Conservation (phyloP, 805 yeast genomes). For the Torulaspora delbrueckii region DNA sequence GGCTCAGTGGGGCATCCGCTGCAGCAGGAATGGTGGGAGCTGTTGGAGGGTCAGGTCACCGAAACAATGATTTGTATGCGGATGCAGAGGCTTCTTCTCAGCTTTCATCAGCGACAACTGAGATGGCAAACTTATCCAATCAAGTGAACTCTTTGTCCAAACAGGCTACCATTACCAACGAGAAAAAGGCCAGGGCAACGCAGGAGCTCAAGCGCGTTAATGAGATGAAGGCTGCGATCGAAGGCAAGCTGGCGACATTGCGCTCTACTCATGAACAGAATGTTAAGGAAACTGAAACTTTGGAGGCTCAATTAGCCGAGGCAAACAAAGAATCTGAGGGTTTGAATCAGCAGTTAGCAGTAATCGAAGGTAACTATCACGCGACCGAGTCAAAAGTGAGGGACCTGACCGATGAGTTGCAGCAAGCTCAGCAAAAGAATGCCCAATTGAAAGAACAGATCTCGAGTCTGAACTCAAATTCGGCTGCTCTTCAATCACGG, state of each 20-base stretch:
- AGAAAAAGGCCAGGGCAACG: constrained; percentile 68
- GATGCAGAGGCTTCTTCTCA: constrained; percentile 59
- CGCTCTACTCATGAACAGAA: constrained; percentile 74
- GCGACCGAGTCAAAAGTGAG: constrained; percentile 62
- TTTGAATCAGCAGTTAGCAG: constrained; percentile 63
- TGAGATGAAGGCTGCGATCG: constrained; percentile 64
- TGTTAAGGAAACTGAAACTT: constrained; percentile 65
- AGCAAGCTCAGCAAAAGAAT: constrained; percentile 65
- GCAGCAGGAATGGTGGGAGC: constrained; percentile 19
- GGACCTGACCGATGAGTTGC: constrained; percentile 54
- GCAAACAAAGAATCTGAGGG: constrained; percentile 65
- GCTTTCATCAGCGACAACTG: constrained; percentile 74
- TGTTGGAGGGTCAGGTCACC: constrained; percentile 20
- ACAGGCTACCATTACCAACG: constrained; percentile 67
- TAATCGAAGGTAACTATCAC: constrained; percentile 74
- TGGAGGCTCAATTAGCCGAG: constrained; percentile 55
- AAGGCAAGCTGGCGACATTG: constrained; percentile 60
- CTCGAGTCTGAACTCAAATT: constrained; percentile 61
- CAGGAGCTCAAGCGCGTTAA: constrained; percentile 68
- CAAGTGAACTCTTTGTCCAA: constrained; percentile 74
- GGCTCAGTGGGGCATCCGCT: constrained; percentile 4
- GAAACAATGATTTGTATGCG: constrained; percentile 49
- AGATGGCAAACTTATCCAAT: constrained; percentile 78
- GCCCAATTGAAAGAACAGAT: constrained; percentile 62
- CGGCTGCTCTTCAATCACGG: constrained; percentile 53